phyloP scores from a whole-genome alignment of 2,329 filamentous ascomycete genomes.

The Penicillium sp. region DNA sequence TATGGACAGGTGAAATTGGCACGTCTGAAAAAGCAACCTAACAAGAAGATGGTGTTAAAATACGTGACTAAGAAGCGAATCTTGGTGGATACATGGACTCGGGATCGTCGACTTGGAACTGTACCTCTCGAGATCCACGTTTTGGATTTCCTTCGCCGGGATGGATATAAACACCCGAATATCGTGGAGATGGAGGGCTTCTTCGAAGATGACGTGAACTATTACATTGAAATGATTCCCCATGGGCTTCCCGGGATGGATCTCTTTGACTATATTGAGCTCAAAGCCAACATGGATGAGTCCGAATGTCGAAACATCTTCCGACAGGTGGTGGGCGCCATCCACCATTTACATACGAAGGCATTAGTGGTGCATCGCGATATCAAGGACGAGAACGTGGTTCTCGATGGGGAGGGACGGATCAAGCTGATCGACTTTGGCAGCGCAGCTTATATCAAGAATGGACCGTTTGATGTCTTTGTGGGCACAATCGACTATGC shows the following conservation, averaged over 20 bases:
- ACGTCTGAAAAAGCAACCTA: conserved; percentile 74
- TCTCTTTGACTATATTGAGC: conserved; percentile 97
- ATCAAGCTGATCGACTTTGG: conserved; percentile 99
- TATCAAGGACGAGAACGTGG: conserved; percentile 98
- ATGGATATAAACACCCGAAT: conserved; percentile 66
- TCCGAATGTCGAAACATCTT: conserved; percentile 93
- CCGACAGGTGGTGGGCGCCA: conserved; percentile 83
- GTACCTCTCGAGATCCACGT: conserved; percentile 98
- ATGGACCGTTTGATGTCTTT: conserved; percentile 97
- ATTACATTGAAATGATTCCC: conserved; percentile 97
- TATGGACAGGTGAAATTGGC: conserved; percentile 98
- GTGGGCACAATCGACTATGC: conserved; percentile 99
- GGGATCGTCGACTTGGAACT: conserved; percentile 88
- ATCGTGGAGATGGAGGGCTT: conserved; percentile 73
- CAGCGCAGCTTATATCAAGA: conserved; percentile 97
- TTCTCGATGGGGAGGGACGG: conserved; percentile 90
- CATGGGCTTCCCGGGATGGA: conserved; percentile 98
- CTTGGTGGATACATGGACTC: conserved; percentile 96
- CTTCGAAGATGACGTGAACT: conserved; percentile 72
- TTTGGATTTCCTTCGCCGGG: conserved; percentile 84
- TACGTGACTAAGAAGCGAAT: conserved; percentile 97
- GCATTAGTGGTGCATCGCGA: conserved; percentile 94
- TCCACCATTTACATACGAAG: conserved; percentile 89
- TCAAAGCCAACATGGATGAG: conserved; percentile 96
- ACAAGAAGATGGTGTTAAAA: conserved; percentile 89